Percentiles rank a stretch among this genome's conserved stretches.
Conservation (phyloP, 768 basidiomycete genomes). For the Pulveroboletus sp. region DNA sequence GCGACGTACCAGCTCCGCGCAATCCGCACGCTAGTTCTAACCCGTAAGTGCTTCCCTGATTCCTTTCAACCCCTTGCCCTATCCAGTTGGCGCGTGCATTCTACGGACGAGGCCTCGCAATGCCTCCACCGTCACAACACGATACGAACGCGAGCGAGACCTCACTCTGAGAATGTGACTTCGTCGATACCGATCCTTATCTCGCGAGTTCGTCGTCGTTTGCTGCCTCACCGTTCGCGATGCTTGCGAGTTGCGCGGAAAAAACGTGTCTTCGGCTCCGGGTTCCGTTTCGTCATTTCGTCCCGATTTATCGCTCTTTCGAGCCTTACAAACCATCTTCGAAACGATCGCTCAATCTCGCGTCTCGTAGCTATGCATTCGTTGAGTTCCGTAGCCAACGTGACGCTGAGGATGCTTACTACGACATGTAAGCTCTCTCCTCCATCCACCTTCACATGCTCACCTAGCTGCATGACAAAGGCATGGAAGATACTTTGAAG, state of each 20-base stretch:
- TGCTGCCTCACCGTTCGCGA: slow-evolving; percentile 18
- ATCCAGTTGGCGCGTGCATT: slow-evolving; percentile 37
- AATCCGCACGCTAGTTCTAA: slow-evolving; percentile 69
- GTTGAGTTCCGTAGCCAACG: slow-evolving; percentile 76
- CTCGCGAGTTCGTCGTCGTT: slow-evolving; percentile 29
- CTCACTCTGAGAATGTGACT: slow-evolving; percentile 14
- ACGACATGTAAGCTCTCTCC: slow-evolving; percentile 60
- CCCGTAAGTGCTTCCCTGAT: slow-evolving; percentile 60
- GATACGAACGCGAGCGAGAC: slow-evolving; percentile 30
- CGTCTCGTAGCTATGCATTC: slow-evolving; percentile 74
- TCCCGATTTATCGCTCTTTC: slow-evolving; percentile 32
- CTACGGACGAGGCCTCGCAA: slow-evolving; percentile 21
- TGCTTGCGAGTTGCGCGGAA: slow-evolving; percentile 23
- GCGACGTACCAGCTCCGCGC: slow-evolving; percentile 85
- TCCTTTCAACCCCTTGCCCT: slow-evolving; percentile 30
- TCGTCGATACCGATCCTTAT: slow-evolving; percentile 29
- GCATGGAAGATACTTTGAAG: slow-evolving; percentile 76
- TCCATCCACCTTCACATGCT: slow-evolving; percentile 2
- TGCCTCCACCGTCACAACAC: slow-evolving; percentile 22
- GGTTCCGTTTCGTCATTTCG: slow-evolving; percentile 26
- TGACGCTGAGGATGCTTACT: slow-evolving; percentile 80
- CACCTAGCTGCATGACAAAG: slow-evolving; percentile 32
- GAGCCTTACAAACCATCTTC: slow-evolving; percentile 31
- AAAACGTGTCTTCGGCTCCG: slow-evolving; percentile 28
- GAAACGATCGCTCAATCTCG: slow-evolving; percentile 55